Percentiles rank a stretch among this genome's conserved stretches.
These are phyloP conservation scores for Penicillium malachiteum DNA, from an alignment of 495 filamentous ascomycete genomes.

Conservation along the genomic window DNA sequence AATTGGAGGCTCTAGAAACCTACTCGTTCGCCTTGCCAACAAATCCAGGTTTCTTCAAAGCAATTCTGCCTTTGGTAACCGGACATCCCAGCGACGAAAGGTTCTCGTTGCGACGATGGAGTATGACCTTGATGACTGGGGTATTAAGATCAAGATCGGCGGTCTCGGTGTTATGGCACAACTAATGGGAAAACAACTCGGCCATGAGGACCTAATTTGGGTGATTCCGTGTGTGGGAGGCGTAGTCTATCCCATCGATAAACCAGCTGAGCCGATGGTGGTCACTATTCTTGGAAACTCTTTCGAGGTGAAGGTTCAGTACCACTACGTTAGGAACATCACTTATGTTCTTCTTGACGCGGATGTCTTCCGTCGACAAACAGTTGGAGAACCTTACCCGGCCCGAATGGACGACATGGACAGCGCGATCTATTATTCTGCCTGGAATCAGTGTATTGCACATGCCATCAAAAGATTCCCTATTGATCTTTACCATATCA, in stretches of 20 bases:
- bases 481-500: conserved; percentile 75
- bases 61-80: conserved; percentile 46
- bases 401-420: conserved; percentile 74
- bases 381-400: conserved; percentile 65
- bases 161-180: conserved; percentile 70
- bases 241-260: conserved; percentile 62
- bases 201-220: conserved; percentile 70
- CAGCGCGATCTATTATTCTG: conserved; percentile 69
- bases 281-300: conserved; percentile 64
- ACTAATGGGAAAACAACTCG: conserved; percentile 68
- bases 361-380: conserved; percentile 68
- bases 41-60: conserved; percentile 47
- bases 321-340: conserved; percentile 64
- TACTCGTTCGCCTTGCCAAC: conserved; percentile 35
- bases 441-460: conserved; percentile 73
- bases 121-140: conserved; percentile 72
- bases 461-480: conserved; percentile 58
- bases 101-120: conserved; percentile 72
- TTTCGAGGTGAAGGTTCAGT: conserved; percentile 66
- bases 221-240: conserved; percentile 75
- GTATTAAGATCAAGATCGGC: conserved; percentile 72
- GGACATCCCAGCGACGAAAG: conserved; percentile 45
- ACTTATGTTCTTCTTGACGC: conserved; percentile 72
- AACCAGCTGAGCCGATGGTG: conserved; percentile 60
- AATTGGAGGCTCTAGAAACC: conserved; percentile 27